Percentiles rank a stretch among this genome's conserved stretches.
Evolutionary conservation across 129 eudicot species (phyloP).

Genomic region (Escallonia rubra): DNA sequence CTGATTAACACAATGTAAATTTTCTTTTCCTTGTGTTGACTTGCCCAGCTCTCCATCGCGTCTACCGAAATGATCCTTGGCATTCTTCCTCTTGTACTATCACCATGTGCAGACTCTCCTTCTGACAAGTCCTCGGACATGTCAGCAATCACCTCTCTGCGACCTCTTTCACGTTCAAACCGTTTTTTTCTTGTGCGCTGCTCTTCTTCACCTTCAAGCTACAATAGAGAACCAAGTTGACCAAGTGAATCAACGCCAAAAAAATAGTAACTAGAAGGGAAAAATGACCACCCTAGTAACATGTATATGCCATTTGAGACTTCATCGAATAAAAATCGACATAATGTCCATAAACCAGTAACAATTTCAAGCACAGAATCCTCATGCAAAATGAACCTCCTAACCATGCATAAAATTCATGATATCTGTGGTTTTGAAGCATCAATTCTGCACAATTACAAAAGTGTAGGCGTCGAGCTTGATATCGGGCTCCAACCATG

Average conservation of each 20-base stretch:
- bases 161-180: conserved; percentile 48
- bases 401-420: no score
- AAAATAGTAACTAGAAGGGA: no score
- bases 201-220: conserved; percentile 63
- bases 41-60: conserved; percentile 59
- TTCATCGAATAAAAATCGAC: no score
- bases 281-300: no score
- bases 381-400: no score
- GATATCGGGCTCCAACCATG: no score
- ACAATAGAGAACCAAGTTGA: conserved; percentile 4
- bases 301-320: no score
- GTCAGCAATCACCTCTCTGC: conserved; percentile 60
- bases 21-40: conserved; percentile 57
- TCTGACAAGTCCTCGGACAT: conserved; percentile 79
- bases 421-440: no score
- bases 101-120: conserved; percentile 66
- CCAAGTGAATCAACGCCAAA: background rate
- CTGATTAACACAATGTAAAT: conserved; percentile 74
- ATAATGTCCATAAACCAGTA: no score
- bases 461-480: no score
- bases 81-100: conserved; percentile 52
- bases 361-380: no score
- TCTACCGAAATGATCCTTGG: conserved; percentile 62
- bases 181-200: conserved; percentile 39
- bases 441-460: no score